Conservation (phyloP, 78 protist genomes). For the Speleostelium caveatum region DNA sequence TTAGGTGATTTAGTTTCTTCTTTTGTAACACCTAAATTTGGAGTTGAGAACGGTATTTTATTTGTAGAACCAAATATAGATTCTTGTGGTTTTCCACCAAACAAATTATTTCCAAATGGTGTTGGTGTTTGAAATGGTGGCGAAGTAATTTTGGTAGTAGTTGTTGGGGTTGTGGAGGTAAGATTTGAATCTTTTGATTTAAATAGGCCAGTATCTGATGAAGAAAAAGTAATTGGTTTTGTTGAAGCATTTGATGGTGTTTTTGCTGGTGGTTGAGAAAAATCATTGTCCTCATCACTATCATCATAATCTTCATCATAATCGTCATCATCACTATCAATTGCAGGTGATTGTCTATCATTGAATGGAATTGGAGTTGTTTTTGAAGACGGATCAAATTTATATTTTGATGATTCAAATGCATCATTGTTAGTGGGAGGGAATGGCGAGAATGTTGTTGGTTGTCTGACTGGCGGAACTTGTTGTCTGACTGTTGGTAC, state of each 20-base stretch:
- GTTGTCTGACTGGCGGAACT: too few relatives aligned
- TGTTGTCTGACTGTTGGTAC: too few relatives aligned
- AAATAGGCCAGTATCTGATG: not conserved
- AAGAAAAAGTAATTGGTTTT: not conserved
- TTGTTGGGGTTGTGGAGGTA: not conserved
- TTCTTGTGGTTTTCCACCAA: too few relatives aligned
- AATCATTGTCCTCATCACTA: constrained; percentile 11
- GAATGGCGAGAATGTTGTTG: too few relatives aligned
- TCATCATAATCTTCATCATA: constrained; percentile 16
- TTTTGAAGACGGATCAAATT: not conserved
- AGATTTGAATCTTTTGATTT: not conserved
- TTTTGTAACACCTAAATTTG: too few relatives aligned
- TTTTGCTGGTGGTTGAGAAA: not conserved
- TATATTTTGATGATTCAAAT: constrained; percentile 11
- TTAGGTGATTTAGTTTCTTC: too few relatives aligned
- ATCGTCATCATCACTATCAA: constrained; percentile 6
- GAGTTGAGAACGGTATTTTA: too few relatives aligned
- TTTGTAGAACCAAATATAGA: too few relatives aligned
- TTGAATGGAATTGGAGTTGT: constrained; percentile 23
- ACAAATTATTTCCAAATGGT: not conserved
- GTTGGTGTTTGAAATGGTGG: not conserved
- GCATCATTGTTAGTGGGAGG: not conserved
- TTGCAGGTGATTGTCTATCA: not conserved
- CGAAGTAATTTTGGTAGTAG: not conserved
- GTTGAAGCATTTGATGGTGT: not conserved